Evolutionary conservation across 2,329 filamentous ascomycete genomes (phyloP).

Genomic region (Knoxdaviesia capensis): DNA sequence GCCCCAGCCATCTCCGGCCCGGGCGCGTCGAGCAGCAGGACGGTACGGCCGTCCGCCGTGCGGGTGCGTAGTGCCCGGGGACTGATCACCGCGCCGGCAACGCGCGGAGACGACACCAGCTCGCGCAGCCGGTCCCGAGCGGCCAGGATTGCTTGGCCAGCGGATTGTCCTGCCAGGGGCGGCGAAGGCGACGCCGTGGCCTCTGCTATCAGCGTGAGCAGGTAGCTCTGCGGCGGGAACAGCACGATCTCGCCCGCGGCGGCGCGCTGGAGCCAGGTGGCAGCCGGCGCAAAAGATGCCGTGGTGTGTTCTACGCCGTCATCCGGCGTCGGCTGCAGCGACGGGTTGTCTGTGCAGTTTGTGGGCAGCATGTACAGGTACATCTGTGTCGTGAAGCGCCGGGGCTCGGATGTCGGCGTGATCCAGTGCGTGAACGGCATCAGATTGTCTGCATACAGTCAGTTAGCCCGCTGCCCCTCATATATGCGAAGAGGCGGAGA

Average conservation of each 20-base stretch:
- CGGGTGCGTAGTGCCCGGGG: constrained; percentile 24
- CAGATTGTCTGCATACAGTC: constrained; percentile 29
- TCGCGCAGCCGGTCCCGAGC: constrained; percentile 32
- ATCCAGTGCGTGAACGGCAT: constrained; percentile 84
- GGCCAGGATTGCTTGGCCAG: constrained; percentile 15
- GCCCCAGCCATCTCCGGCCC: constrained; percentile 30
- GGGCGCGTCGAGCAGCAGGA: constrained; percentile 37
- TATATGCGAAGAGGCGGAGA: constrained; percentile 3
- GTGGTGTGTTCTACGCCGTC: constrained; percentile 48
- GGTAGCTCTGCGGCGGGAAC: constrained; percentile 76
- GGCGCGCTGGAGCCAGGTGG: constrained; percentile 48
- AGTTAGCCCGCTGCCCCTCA: no score
- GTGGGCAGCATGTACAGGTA: constrained; percentile 75
- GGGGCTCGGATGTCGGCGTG: constrained; percentile 52
- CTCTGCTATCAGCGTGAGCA: constrained; percentile 37
- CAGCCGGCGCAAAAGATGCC: constrained; percentile 53
- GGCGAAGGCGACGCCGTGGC: constrained; percentile 16
- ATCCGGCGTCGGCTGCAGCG: constrained; percentile 49
- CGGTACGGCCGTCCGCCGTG: constrained; percentile 23
- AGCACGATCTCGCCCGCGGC: constrained; percentile 50
- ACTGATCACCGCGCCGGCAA: constrained; percentile 41
- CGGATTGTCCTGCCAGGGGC: constrained; percentile 2
- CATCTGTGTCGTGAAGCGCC: constrained; percentile 89
- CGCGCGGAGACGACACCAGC: constrained; percentile 25
- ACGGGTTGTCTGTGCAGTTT: constrained; percentile 12